Percentiles rank a stretch among this genome's conserved stretches.
Evolutionary conservation across 2,329 filamentous ascomycete genomes (phyloP).

Genomic region (Sporothrix protearum): DNA sequence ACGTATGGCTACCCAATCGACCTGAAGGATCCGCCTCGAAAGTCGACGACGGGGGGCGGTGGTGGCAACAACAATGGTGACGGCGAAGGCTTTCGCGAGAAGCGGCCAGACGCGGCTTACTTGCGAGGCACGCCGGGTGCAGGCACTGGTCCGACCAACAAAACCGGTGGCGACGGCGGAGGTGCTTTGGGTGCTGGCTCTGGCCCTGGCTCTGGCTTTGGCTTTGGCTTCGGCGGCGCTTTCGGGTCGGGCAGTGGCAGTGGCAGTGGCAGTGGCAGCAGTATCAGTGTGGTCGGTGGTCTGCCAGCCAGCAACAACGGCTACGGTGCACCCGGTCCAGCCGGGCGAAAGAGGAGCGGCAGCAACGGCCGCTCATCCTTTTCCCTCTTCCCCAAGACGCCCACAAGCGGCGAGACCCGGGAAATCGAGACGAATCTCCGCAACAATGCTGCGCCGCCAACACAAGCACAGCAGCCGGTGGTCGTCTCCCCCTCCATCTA

Average conservation of each 20-base stretch:
- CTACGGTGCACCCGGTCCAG: slow-evolving; percentile 9
- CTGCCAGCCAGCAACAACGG: background rate
- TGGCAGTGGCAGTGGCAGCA: no score
- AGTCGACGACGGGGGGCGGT: background rate
- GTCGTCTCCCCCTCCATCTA: slow-evolving; percentile 21
- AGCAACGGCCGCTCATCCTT: slow-evolving; percentile 26
- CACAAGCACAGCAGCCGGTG: background rate
- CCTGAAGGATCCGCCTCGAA: slow-evolving; percentile 30
- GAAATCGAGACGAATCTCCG: background rate
- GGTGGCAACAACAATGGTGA: background rate
- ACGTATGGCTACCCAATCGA: slow-evolving; percentile 31
- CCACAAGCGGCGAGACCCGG: background rate
- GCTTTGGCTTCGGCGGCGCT: slow-evolving; percentile 26
- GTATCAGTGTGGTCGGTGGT: slow-evolving; percentile 14
- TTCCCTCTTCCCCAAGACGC: slow-evolving; percentile 32
- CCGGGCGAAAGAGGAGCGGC: slow-evolving; percentile 17
- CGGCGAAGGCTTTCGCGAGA: background rate
- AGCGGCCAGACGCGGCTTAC: slow-evolving; percentile 6
- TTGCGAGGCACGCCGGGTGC: background rate
- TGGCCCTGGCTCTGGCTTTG: slow-evolving; percentile 20
- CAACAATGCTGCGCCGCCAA: background rate
- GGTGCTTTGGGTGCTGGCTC: slow-evolving; percentile 26
- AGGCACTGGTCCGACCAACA: background rate
- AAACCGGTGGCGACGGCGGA: background rate
- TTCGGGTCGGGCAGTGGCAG: no score